A percentile compares a stretch with the other conserved stretches of the same genome.
These are phyloP conservation scores for Microdochium bolleyi DNA, from an alignment of 2,329 filamentous ascomycete species.

Conservation along the genomic window DNA sequence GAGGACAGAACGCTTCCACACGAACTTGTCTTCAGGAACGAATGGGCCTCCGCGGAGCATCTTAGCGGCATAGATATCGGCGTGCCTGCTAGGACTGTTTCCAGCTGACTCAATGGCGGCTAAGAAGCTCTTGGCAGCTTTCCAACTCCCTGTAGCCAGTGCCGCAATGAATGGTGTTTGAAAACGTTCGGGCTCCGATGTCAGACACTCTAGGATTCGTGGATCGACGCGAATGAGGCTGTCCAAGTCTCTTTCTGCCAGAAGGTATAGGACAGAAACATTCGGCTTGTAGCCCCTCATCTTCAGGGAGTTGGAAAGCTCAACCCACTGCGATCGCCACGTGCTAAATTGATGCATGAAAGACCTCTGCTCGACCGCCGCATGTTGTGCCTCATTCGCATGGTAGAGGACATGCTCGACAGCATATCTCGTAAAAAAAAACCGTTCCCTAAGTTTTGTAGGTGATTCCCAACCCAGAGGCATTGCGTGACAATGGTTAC, in stretches of 20 bases:
- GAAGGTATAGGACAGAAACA: conserved; percentile 23
- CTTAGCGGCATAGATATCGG: too few species aligned
- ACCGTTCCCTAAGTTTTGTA: too few species aligned
- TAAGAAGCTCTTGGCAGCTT: too few species aligned
- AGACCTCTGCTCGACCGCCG: conserved; percentile 6
- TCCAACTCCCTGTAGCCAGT: too few species aligned
- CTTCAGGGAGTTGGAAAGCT: conserved; percentile 17
- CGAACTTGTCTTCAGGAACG: too few species aligned
- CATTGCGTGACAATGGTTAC: too few species aligned
- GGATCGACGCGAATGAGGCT: neutral
- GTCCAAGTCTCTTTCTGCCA: conserved; percentile 19
- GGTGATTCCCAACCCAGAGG: too few species aligned
- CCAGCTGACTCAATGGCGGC: too few species aligned
- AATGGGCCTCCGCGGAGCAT: too few species aligned
- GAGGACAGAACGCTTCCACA: neutral
- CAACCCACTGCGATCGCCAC: conserved; percentile 21
- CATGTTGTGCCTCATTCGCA: conserved; percentile 23
- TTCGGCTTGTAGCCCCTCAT: conserved; percentile 18
- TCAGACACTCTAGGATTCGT: neutral
- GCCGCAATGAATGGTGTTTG: neutral
- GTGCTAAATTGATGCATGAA: conserved; percentile 21
- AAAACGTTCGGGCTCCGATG: neutral
- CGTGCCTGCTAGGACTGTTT: too few species aligned
- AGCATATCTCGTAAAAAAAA: too few species aligned
- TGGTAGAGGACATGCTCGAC: conserved; percentile 29